Base-by-base conservation (phyloP, 2,329 filamentous ascomycete species). In the Cryoendolithus antarcticus region DNA sequence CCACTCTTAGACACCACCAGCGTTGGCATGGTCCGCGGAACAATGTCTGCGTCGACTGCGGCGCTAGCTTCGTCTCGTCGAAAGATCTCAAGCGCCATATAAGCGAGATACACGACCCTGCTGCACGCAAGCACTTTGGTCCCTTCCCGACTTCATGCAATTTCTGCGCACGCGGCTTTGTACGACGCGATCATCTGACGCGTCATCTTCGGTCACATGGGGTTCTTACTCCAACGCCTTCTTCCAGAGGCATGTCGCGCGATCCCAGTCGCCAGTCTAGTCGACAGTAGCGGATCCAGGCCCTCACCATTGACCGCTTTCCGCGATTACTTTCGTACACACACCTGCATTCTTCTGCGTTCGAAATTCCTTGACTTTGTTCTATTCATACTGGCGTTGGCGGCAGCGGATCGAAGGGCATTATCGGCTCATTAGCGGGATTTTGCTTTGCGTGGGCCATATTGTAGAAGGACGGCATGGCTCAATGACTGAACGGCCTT, bases 51-150 rank as follows among this genome's bases (percentile, higher is more conserved):
- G 9, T 15, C 3, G 21, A 15, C 24, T 39, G 37, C 8, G 24
- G 24, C 32, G 30, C 34, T 21, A 28, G 21, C 9, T 39, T 39
- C 37, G 15, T 39, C 21, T 32, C 37, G 9, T n/a, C 4, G 7
- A 39, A 39, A 30, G 37, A 39, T 30, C 27, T 39, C 4, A 39
- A 27, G 27, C 30, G 37, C 9, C 37, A 39, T 11, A 21, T 30
- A 19, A 30, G 10, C 7, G 24, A 27, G 24, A 39, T 29, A 2
- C 37, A 39, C 24, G 5, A n/a, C 15, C 37, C 37, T 9, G 21
- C 4, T 1, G 32, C 30, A 10, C 24, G 35, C 27, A 28, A 28
- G 10, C 35, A 24, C 11, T 39, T 39, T 31, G 34, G 37, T 7
- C 12, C 12, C 8, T 11, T 30, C 9, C 7, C 24, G 24, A 6